Conservation (phyloP, 352 stramenopile species). For the Thalassiosira exigua region DNA sequence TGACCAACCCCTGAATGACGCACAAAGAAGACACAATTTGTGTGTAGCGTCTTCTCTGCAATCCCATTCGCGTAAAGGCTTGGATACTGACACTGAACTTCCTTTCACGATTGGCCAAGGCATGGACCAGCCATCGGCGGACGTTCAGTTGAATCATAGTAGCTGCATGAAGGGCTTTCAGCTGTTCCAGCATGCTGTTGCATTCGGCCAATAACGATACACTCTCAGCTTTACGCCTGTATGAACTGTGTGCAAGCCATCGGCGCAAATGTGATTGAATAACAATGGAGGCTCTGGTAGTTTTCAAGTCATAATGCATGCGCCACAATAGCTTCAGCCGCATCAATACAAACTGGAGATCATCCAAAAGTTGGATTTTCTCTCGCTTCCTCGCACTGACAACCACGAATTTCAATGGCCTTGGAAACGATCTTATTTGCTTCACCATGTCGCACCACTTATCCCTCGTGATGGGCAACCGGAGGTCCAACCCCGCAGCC, state of each 20-base stretch:
- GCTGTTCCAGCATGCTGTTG: neutral
- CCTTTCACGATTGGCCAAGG: neutral
- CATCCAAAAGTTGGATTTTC: conserved; percentile 15
- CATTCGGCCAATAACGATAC: conserved; percentile 12
- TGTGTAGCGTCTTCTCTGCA: neutral
- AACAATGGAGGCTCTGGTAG: conserved; percentile 15
- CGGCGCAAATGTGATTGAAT: conserved; percentile 9
- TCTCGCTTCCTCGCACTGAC: neutral
- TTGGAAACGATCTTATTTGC: conserved; percentile 75
- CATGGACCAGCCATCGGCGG: neutral
- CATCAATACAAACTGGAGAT: conserved; percentile 7
- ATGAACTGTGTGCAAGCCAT: conserved; percentile 13
- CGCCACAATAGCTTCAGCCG: too few relatives aligned
- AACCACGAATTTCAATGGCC: conserved; percentile 77
- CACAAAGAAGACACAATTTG: neutral
- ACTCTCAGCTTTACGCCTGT: neutral
- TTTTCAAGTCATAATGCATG: too few relatives aligned
- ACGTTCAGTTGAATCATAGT: conserved; percentile 9
- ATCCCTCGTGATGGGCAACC: conserved; percentile 79
- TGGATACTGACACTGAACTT: neutral
- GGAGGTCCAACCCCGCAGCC: conserved; percentile 77
- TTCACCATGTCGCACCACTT: conserved; percentile 78
- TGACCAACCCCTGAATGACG: neutral
- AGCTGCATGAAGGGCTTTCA: conserved; percentile 11
- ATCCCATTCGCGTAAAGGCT: conserved; percentile 1